Base-by-base conservation (phyloP, 345 rosid genomes). In the Ricinus communis region DNA sequence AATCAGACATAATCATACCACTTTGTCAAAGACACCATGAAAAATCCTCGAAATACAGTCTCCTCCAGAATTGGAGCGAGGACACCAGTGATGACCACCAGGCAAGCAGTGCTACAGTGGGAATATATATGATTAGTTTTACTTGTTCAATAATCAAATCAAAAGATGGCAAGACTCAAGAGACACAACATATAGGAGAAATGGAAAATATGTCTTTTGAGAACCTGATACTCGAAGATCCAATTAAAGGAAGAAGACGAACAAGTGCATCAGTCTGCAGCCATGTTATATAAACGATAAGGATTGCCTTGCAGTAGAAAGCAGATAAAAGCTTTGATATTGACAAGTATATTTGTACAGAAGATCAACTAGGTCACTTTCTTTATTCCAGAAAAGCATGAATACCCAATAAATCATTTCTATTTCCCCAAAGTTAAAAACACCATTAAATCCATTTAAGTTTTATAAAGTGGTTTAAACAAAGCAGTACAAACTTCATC, bases 1-100 rank as follows among this genome's bases (percentile, higher is more conserved):
- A 41, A 69, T 11, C 11, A 53, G 65, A 45, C 40, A 56, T 53
- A 66, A 65, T 12, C 31, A 47, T 85, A 91, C 99, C 99, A 95
- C 81, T 90, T 95, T 72, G 99, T 95, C 59, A 95, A 79, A 58
- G 97, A 85, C 58, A 86, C 91, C 99, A 95, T 86, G 60, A 95
- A 85, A 83, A 95, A 95, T 47, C 97, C 99, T 69, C 99, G 96
- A 80, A 95, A 94, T 18, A 95, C 82, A 5, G 91, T 90, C 83
- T 95, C 99, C 80, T 95, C 99, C 41, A 95, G 91, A 70, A 95
- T 57, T 56, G 99, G 99, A 72, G 99, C 99, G 73, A 91, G 85
- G 82, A 91, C 64, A 57, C 97, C 97, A 13, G 97, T 92, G 73
- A 91, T 77, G 45, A 88, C 97, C 67, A 95, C 74, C 87, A 95